Base-by-base conservation (phyloP, 345 rosid species). In the Sapria himalayana region DNA sequence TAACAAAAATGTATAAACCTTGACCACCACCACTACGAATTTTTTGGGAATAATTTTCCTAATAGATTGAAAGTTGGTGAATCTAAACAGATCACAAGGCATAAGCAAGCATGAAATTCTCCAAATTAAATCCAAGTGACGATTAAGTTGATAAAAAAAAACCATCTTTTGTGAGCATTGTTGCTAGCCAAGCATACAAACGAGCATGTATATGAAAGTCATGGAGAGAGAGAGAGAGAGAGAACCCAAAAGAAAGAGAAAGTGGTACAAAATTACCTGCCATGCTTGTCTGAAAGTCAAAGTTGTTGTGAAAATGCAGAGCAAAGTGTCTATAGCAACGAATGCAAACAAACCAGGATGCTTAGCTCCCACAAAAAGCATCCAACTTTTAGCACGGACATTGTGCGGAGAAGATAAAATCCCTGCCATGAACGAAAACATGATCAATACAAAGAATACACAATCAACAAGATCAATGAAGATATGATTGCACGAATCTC, bases 331-430 rank as follows among this genome's bases (percentile, higher is more conserved):
- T 17, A 89, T 39, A 51, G 58, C 33, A 37, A 89, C 52, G 66
- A 89, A 89, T 33, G 51, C 61, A 9, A 64, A 66, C 39, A 70
- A 45, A 15, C 85, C 93, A 1, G 81, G 78, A 65, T 82, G 82
- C 32, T 79, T 72, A 50, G 52, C 52, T 33, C 66, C 46, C 41
- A 76, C 20, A 58, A 57, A 62, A 18, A 50, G 91, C 64, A 79
- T 45, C 93, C 80, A 69, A 41, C 76, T 61, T 57, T 63, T 57
- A 29, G 49, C 71, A 20, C 44, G 45, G 58, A 64, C 46, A 61
- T 44, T 33, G 60, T 29, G 52, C 20, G 50, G 56, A 31, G 66
- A 64, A 14, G 70, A 55, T 82, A 79, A 74, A 44, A 79, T 38
- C 50, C 98, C 98, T 89, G 59, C 32, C 51, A 62, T 36, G 45